phyloP scores from a whole-genome alignment of 1,284 basidiomycete genomes.

The Kalmanozyma brasiliensis region DNA sequence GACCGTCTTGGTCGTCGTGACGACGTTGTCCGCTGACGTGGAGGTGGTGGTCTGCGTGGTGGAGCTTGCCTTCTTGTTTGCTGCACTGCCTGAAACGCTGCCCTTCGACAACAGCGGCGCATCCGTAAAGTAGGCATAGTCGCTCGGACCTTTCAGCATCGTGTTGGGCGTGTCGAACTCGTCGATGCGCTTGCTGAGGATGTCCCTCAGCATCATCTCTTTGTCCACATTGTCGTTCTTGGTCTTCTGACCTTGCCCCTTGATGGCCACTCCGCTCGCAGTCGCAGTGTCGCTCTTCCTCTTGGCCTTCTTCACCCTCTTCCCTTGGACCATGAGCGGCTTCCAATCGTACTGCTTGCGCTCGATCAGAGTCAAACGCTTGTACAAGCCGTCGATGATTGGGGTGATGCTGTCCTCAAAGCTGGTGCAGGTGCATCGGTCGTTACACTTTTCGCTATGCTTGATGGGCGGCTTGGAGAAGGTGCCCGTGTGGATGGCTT shows the following conservation, averaged over 20 bases:
- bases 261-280: not conserved
- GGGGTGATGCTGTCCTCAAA: not conserved
- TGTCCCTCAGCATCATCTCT: not conserved
- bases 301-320: slow-evolving; percentile 4
- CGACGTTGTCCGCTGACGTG: not conserved
- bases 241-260: not conserved
- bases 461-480: not conserved
- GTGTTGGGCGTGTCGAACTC: not conserved
- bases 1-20: not conserved
- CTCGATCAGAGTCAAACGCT: slow-evolving; percentile 10
- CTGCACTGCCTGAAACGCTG: too few species aligned
- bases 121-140: too few species aligned
- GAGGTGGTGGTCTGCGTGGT: too few species aligned
- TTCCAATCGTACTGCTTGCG: slow-evolving; percentile 20
- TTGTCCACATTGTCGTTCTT: not conserved
- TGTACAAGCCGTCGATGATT: not conserved
- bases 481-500: not conserved
- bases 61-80: too few species aligned
- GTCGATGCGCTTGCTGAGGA: slow-evolving; percentile 1
- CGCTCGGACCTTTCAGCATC: too few species aligned
- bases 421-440: not conserved
- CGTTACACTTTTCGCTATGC: not conserved
- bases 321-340: slow-evolving; percentile 5
- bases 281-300: slow-evolving; percentile 5
- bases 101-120: too few species aligned